phyloP scores from a whole-genome alignment of 306 rosid genomes.

The Vigna reflexopilosa region DNA sequence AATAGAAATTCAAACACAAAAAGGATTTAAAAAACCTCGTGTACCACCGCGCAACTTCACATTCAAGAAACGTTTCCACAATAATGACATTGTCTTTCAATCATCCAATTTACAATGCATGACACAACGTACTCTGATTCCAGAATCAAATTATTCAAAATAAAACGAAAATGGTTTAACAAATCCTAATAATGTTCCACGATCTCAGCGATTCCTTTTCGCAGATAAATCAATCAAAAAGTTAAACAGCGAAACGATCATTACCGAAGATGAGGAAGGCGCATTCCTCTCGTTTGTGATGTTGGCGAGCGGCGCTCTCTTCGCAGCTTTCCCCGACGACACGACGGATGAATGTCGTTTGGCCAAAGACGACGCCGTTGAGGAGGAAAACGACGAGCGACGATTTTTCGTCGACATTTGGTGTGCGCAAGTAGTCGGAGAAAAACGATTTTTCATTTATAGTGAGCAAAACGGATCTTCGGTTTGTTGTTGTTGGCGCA shows the following conservation, averaged over 20 bases:
- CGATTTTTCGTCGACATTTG: slow-evolving; percentile 66
- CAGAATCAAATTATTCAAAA: background rate
- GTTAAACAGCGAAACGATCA: background rate
- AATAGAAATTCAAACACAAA: background rate
- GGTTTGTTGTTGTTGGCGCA: background rate
- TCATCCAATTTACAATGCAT: background rate
- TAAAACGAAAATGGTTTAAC: too few species aligned
- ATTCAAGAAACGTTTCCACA: background rate
- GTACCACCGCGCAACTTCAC: background rate
- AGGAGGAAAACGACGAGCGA: slow-evolving; percentile 65
- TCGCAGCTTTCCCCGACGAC: slow-evolving; percentile 56
- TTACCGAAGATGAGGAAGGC: slow-evolving; percentile 57
- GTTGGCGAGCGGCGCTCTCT: slow-evolving; percentile 74
- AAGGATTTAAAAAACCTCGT: background rate
- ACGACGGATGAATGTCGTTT: slow-evolving; percentile 61
- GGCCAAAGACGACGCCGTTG: slow-evolving; percentile 72
- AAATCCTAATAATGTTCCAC: background rate
- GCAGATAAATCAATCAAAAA: background rate
- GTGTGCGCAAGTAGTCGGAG: too few species aligned
- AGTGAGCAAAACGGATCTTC: background rate
- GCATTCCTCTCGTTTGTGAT: slow-evolving; percentile 61
- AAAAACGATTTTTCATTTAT: background rate
- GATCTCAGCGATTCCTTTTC: background rate
- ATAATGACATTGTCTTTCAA: background rate
- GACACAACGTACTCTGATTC: background rate